phyloP scores from a whole-genome alignment of 768 basidiomycete genomes.

The Lyophyllum shimeji region DNA sequence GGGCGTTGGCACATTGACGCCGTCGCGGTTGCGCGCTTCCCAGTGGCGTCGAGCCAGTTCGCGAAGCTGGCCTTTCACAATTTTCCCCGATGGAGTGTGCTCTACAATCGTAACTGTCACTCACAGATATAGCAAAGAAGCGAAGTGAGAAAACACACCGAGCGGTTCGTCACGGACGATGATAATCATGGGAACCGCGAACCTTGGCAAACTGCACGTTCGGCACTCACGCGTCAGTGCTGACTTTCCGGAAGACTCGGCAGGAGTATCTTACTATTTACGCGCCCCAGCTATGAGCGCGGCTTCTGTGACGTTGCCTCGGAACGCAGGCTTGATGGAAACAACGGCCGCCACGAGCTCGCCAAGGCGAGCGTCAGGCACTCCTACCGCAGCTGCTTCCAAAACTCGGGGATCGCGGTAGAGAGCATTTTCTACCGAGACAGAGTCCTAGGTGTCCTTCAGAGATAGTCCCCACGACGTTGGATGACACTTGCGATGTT shows the following conservation, averaged over 20 bases:
- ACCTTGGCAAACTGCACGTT: conserved; percentile 41
- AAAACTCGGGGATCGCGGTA: conserved; percentile 53
- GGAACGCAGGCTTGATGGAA: conserved; percentile 45
- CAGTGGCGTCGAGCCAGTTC: conserved; percentile 42
- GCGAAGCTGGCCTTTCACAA: conserved; percentile 52
- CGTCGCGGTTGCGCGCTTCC: conserved; percentile 30
- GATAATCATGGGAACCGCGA: conserved; percentile 65
- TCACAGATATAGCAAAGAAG: not conserved
- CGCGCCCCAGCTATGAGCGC: conserved; percentile 43
- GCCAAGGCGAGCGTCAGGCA: conserved; percentile 57
- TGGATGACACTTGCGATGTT: conserved; percentile 47
- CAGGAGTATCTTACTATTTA: conserved; percentile 34
- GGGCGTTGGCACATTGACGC: not conserved
- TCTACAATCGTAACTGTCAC: conserved; percentile 27
- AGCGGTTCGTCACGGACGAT: conserved; percentile 45
- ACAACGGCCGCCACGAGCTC: conserved; percentile 62
- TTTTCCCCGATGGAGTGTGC: conserved; percentile 58
- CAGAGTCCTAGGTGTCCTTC: conserved; percentile 43
- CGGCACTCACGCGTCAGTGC: not conserved
- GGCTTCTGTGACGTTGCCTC: conserved; percentile 48
- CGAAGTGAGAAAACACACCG: conserved; percentile 23
- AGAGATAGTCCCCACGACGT: not conserved
- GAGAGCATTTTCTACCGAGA: conserved; percentile 59
- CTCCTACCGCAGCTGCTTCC: conserved; percentile 59
- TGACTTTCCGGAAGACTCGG: not conserved